Conservation (phyloP, 371 early-diverging fungal genomes). For the Dichotomocladium elegans region DNA sequence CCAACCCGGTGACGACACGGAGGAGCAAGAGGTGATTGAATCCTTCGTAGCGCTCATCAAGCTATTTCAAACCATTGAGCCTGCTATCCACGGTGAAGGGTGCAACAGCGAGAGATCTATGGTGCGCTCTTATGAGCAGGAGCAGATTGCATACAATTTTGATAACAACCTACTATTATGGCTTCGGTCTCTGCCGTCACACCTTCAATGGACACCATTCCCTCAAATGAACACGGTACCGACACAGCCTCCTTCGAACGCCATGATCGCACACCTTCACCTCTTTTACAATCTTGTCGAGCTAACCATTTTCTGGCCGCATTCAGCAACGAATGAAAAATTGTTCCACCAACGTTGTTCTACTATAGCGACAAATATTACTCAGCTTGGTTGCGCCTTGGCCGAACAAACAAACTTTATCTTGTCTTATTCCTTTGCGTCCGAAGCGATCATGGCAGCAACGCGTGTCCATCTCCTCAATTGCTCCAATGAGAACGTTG, state of each 20-base stretch:
- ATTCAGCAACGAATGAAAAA: constrained; percentile 7
- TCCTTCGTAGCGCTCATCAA: constrained; percentile 25
- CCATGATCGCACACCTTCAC: constrained; percentile 28
- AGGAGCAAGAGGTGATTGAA: constrained; percentile 22
- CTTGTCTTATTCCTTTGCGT: constrained; percentile 19
- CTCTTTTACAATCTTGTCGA: constrained; percentile 23
- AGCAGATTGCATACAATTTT: constrained; percentile 20
- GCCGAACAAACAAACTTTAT: constrained; percentile 16
- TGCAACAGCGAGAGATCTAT: constrained; percentile 3
- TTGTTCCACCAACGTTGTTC: constrained; percentile 18
- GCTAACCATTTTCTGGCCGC: constrained; percentile 18
- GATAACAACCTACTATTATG: constrained; percentile 20
- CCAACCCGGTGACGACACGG: constrained; percentile 24
- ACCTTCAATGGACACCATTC: constrained; percentile 31
- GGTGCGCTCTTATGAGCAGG: constrained; percentile 17
- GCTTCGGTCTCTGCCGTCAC: constrained; percentile 23
- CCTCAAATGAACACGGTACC: constrained; percentile 16
- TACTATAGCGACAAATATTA: constrained; percentile 21
- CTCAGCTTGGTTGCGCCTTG: constrained; percentile 18
- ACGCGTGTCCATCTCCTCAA: constrained; percentile 37
- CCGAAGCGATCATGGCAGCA: constrained; percentile 29
- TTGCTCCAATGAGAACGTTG: constrained; percentile 17
- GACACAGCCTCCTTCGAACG: constrained; percentile 25
- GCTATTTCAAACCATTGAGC: constrained; percentile 25
- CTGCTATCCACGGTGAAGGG: neutral